Evolutionary conservation across 768 basidiomycete species (phyloP).

Genomic region (Tricholoma bakamatsutake): DNA sequence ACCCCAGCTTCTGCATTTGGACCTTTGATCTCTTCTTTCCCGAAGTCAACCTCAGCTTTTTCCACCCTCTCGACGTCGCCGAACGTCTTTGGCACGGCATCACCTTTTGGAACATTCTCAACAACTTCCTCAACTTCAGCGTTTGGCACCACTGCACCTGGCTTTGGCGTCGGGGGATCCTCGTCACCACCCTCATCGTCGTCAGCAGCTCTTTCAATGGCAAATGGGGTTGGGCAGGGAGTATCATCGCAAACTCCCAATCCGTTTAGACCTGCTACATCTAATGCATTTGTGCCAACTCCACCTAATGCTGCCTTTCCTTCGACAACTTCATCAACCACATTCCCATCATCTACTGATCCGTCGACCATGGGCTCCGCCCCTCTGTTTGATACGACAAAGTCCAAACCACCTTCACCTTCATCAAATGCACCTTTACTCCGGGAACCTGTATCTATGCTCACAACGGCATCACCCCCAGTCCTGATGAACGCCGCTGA

Average conservation of each 20-base stretch:
- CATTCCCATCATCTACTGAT: background rate
- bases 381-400: background rate
- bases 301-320: background rate
- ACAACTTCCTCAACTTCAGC: constrained; percentile 10
- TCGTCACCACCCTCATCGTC: constrained; percentile 7
- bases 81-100: constrained; percentile 30
- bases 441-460: background rate
- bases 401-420: background rate
- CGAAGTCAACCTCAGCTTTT: constrained; percentile 30
- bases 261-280: background rate
- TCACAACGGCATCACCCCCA: background rate
- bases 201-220: background rate
- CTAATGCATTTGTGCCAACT: background rate
- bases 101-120: constrained; percentile 29
- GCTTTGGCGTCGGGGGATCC: constrained; percentile 4
- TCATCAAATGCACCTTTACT: background rate
- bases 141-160: constrained; percentile 13
- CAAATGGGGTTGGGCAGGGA: background rate
- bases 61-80: constrained; percentile 31
- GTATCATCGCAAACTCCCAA: background rate
- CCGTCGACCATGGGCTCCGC: background rate
- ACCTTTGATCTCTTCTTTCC: constrained; percentile 12
- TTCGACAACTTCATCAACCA: background rate
- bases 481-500: background rate
- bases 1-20: constrained; percentile 6